Percentiles rank a stretch among this genome's conserved stretches.
Conservation (phyloP, 495 filamentous ascomycete species). For the Podospora tetraspora region DNA sequence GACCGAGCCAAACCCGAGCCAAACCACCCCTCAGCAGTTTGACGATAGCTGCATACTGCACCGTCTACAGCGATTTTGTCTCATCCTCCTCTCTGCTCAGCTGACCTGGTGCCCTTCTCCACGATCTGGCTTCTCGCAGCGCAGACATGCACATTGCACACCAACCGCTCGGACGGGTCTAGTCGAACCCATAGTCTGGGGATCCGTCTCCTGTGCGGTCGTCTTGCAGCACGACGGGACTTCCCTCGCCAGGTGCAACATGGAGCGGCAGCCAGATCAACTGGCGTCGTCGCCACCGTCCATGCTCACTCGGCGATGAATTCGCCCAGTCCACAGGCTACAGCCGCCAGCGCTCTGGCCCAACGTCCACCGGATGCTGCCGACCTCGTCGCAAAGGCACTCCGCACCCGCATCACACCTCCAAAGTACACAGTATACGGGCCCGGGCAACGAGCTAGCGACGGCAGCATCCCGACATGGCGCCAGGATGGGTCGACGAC, state of each 20-base stretch:
- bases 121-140: constrained; percentile 4
- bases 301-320: neutral
- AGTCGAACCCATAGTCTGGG: neutral
- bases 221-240: constrained; percentile 4
- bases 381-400: neutral
- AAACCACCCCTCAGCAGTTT: neutral
- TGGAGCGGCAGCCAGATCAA: neutral
- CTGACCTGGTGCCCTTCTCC: constrained; percentile 1
- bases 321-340: neutral
- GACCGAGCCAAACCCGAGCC: neutral
- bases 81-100: neutral
- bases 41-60: neutral
- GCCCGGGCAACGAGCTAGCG: neutral
- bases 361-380: neutral
- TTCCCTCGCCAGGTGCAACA: constrained; percentile 4
- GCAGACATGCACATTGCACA: constrained; percentile 9
- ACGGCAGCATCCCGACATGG: neutral
- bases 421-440: neutral
- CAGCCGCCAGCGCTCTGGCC: neutral
- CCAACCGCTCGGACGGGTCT: constrained; percentile 5
- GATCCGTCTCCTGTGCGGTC: neutral
- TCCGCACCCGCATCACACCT: neutral
- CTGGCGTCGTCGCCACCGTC: neutral
- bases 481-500: neutral
- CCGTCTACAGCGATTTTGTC: constrained; percentile 6